phyloP scores from a whole-genome alignment of 306 rosid genomes.

The Luffa acutangula region DNA sequence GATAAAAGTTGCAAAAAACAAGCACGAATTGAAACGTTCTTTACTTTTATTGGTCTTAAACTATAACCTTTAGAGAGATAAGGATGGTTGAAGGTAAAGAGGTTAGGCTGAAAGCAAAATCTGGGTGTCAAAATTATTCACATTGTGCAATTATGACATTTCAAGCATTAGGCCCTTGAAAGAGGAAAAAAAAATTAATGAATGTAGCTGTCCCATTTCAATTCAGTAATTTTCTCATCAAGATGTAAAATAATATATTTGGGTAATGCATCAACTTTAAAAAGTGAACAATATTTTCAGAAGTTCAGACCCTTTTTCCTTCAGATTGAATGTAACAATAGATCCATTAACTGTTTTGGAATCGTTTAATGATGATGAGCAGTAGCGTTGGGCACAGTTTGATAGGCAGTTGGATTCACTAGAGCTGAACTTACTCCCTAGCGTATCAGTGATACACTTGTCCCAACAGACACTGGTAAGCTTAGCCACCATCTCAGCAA shows the following conservation, averaged over 20 bases:
- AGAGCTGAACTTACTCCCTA: conserved; percentile 85
- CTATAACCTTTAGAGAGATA: neutral
- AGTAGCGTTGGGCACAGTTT: conserved; percentile 75
- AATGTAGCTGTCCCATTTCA: neutral
- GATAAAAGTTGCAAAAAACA: neutral
- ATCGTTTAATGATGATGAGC: conserved; percentile 54
- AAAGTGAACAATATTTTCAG: neutral
- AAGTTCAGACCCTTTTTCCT: neutral
- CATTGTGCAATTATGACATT: neutral
- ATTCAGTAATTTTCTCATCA: neutral
- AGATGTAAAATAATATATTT: neutral
- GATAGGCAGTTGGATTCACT: conserved; percentile 61
- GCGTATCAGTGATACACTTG: conserved; percentile 71
- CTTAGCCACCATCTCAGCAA: conserved; percentile 79
- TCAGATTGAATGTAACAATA: neutral
- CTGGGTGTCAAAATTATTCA: neutral
- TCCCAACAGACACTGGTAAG: conserved; percentile 81
- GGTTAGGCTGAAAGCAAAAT: neutral
- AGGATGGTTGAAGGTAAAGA: neutral
- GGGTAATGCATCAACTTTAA: neutral
- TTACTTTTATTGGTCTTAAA: neutral
- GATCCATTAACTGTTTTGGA: conserved; percentile 55
- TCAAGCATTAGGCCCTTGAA: neutral
- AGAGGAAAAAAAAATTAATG: too few species aligned
- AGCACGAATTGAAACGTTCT: too few species aligned